Conservation (phyloP, 2,329 filamentous ascomycete genomes). For the Amylocarpus encephaloides region DNA sequence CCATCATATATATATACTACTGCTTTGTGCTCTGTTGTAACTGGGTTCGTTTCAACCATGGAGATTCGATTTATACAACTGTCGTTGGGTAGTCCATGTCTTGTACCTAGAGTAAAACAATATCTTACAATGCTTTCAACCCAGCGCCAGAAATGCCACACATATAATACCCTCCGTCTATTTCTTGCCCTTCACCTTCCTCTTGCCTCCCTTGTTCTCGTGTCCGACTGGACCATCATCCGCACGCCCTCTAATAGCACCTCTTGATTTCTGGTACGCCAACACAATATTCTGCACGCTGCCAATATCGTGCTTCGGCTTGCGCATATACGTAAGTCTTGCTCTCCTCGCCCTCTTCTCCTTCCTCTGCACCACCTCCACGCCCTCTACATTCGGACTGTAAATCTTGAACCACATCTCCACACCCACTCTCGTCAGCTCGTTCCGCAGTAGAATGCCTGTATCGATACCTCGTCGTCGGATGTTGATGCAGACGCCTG, state of each 20-base stretch:
- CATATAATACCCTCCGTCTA: constrained; percentile 14
- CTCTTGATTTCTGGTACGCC: constrained; percentile 53
- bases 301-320: constrained; percentile 81
- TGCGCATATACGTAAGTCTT: constrained; percentile 82
- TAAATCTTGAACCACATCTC: constrained; percentile 99
- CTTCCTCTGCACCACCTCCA: constrained; percentile 86
- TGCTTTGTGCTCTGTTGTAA: too few relatives aligned
- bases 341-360: constrained; percentile 81
- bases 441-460: constrained; percentile 76
- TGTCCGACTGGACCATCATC: constrained; percentile 19
- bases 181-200: constrained; percentile 24
- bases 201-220: constrained; percentile 24
- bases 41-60: too few relatives aligned
- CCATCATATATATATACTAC: too few relatives aligned
- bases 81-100: too few relatives aligned
- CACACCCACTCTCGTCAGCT: constrained; percentile 78
- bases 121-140: not conserved
- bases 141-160: constrained; percentile 14
- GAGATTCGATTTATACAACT: too few relatives aligned
- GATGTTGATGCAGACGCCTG: constrained; percentile 82
- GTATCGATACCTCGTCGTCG: constrained; percentile 84
- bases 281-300: constrained; percentile 75
- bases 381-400: constrained; percentile 78
- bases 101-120: not conserved
- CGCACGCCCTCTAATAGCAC: constrained; percentile 33